Evolutionary conservation across 2,329 filamentous ascomycete species (phyloP).

Genomic region (Ceratocystis huliohia): DNA sequence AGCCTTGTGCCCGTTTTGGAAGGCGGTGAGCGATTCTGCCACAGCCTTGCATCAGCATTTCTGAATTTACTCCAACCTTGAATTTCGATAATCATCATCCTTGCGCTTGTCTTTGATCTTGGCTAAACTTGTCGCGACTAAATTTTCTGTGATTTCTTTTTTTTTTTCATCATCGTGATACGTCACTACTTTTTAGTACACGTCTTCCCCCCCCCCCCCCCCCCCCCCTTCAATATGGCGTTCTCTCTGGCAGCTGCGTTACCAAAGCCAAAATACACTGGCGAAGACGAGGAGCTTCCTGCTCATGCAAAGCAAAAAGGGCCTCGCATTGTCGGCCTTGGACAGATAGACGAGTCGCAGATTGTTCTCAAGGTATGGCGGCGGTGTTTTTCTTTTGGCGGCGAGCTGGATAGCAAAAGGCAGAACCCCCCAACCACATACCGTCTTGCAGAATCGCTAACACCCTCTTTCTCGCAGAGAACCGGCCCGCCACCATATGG

Average conservation of each 20-base stretch:
- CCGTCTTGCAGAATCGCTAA: conserved; percentile 13
- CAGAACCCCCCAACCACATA: neutral
- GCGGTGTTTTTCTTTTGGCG: neutral
- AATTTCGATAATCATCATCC: neutral
- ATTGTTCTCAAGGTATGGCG: conserved; percentile 58
- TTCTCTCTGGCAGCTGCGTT: conserved; percentile 65
- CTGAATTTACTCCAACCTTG: neutral
- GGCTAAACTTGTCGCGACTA: too few relatives aligned
- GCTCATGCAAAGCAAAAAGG: conserved; percentile 61
- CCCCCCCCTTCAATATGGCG: conserved; percentile 35
- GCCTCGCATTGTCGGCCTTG: conserved; percentile 67
- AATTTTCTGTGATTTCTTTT: neutral
- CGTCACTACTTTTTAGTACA: neutral
- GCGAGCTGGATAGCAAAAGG: neutral
- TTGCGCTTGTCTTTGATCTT: too few relatives aligned
- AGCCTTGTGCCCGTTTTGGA: neutral
- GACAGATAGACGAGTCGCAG: conserved; percentile 72
- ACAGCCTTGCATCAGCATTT: conserved; percentile 5
- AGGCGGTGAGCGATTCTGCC: conserved; percentile 17
- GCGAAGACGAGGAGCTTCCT: conserved; percentile 72
- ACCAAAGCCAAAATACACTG: conserved; percentile 82
- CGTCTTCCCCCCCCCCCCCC: neutral
- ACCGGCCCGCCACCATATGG: conserved; percentile 79
- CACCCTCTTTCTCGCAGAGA: conserved; percentile 36
- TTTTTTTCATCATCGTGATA: neutral